Percentiles rank a stretch among this genome's conserved stretches.
Evolutionary conservation across 441 rosid species (phyloP).

Genomic region (Bocquillonia castaneifolia): DNA sequence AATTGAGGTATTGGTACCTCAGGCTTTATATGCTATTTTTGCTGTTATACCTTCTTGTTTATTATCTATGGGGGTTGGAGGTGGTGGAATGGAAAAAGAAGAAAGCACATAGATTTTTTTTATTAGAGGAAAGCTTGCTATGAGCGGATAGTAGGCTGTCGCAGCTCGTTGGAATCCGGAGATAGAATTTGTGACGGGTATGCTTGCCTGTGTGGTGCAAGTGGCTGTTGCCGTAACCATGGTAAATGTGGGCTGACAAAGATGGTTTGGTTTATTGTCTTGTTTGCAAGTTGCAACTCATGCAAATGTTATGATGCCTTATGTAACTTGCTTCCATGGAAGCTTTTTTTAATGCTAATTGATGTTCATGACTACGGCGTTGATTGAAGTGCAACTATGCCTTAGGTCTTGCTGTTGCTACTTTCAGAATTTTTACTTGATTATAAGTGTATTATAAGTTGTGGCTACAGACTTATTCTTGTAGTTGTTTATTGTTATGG

Average conservation of each 20-base stretch:
- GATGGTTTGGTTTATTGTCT: neutral
- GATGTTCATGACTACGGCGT: neutral
- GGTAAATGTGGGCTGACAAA: neutral
- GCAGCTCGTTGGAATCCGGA: neutral
- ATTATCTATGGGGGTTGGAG: neutral
- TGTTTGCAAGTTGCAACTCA: neutral
- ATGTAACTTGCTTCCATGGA: neutral
- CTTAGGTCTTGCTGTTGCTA: neutral
- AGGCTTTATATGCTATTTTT: neutral
- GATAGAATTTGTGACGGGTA: neutral
- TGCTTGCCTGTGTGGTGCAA: neutral
- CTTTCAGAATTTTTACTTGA: neutral
- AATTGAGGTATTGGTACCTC: neutral
- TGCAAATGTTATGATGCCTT: neutral
- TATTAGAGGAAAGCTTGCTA: neutral
- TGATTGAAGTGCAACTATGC: neutral
- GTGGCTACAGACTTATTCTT: neutral
- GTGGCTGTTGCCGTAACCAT: neutral
- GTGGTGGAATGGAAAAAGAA: neutral
- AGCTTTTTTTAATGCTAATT: neutral
- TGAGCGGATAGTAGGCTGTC: neutral
- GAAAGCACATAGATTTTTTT: neutral
- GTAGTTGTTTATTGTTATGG: constrained; percentile 3
- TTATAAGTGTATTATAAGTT: neutral
- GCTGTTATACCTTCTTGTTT: neutral